phyloP scores from a whole-genome alignment of 495 filamentous ascomycete species.

The Xylaria flabelliformis region DNA sequence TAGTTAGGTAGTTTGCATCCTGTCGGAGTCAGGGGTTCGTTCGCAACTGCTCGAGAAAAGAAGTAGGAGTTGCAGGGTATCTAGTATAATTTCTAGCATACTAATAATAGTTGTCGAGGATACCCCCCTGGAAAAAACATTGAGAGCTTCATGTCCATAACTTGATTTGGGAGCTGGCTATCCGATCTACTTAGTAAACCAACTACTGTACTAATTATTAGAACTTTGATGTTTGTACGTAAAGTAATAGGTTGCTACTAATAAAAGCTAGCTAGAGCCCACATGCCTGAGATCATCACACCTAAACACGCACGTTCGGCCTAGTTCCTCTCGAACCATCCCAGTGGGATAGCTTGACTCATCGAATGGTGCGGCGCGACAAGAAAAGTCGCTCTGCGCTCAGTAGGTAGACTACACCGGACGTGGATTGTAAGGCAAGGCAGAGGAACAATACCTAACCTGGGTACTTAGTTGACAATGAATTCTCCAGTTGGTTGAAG shows the following conservation, averaged over 20 bases:
- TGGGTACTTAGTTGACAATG: neutral
- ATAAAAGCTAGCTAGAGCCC: neutral
- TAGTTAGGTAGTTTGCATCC: neutral
- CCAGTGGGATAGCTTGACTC: neutral
- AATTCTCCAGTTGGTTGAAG: neutral
- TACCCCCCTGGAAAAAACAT: neutral
- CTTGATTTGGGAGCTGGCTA: neutral
- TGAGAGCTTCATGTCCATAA: neutral
- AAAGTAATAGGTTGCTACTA: neutral
- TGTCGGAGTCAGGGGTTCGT: no score
- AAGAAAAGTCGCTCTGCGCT: no score
- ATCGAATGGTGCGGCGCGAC: neutral
- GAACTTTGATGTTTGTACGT: neutral
- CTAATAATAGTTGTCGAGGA: conserved; percentile 8
- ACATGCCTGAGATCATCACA: neutral
- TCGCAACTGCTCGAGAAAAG: no score
- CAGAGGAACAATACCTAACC: conserved; percentile 5
- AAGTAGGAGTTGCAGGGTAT: neutral
- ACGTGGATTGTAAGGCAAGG: neutral
- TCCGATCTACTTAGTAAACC: neutral
- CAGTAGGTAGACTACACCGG: neutral
- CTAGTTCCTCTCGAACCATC: conserved; percentile 1
- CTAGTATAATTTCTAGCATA: neutral
- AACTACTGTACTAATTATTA: neutral
- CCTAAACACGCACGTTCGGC: neutral